phyloP scores from a whole-genome alignment of 257 asterid species.

The Nicotiana tomentosiformis region DNA sequence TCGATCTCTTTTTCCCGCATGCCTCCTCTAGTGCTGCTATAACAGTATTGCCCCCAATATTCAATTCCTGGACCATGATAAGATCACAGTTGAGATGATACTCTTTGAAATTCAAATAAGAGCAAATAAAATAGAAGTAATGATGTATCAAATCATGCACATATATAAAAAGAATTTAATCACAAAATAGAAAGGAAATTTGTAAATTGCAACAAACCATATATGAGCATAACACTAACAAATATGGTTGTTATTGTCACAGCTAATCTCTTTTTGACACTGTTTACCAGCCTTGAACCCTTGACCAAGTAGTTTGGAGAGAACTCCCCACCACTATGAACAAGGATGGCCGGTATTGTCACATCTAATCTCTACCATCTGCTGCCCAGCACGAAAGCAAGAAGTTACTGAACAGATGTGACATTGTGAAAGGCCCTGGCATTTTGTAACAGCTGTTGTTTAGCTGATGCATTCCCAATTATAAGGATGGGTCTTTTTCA shows the following conservation, averaged over 20 bases:
- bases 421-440: background rate
- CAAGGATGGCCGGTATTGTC: background rate
- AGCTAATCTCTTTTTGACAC: background rate
- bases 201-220: background rate
- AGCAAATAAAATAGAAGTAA: background rate
- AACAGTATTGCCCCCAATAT: constrained; percentile 73
- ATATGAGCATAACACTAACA: too few relatives aligned
- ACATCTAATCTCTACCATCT: background rate
- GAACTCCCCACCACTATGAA: too few relatives aligned
- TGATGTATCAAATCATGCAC: constrained; percentile 5
- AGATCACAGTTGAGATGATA: background rate
- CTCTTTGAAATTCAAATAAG: background rate
- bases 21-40: constrained; percentile 77
- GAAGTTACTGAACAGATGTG: background rate
- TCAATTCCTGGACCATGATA: constrained; percentile 58
- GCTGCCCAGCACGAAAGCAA: background rate
- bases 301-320: too few relatives aligned
- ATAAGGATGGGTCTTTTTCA: background rate
- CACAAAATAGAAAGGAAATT: background rate
- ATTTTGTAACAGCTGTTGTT: background rate
- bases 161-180: background rate
- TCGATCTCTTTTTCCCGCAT: constrained; percentile 69
- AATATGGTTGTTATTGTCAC: background rate
- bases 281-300: too few relatives aligned
- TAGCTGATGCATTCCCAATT: background rate